phyloP scores from a whole-genome alignment of 2,329 filamentous ascomycete species.

The Mollisia scopiformis region DNA sequence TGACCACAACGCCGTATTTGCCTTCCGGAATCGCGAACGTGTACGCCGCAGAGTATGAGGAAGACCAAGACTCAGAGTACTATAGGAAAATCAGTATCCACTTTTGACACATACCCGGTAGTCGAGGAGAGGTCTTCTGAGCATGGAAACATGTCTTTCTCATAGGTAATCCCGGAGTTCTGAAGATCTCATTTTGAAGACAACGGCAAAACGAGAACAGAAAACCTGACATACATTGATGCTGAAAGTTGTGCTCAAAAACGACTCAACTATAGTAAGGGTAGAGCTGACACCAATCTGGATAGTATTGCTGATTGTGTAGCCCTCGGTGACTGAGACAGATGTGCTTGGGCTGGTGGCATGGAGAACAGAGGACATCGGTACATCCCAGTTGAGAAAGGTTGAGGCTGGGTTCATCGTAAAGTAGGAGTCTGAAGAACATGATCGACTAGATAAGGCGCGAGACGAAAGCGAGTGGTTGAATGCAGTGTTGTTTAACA shows the following conservation, averaged over 20 bases:
- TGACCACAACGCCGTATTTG: conserved; percentile 44
- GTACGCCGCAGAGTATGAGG: conserved; percentile 36
- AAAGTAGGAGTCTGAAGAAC: conserved; percentile 29
- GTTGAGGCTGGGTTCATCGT: conserved; percentile 28
- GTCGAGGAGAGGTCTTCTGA: too few species aligned
- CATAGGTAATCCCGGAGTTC: too few species aligned
- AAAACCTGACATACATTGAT: too few species aligned
- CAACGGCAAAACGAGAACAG: too few species aligned
- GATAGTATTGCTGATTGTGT: conserved; percentile 39
- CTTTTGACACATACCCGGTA: too few species aligned
- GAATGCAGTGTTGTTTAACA: conserved; percentile 1
- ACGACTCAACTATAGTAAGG: conserved; percentile 32
- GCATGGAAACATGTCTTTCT: too few species aligned
- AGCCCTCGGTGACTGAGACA: conserved; percentile 40
- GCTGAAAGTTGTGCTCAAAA: conserved; percentile 31
- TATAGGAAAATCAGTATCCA: too few species aligned
- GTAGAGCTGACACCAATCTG: conserved; percentile 26
- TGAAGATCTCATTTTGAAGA: too few species aligned
- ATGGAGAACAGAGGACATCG: conserved; percentile 40
- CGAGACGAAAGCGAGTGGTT: neutral
- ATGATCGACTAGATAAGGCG: neutral
- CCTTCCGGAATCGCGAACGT: conserved; percentile 38
- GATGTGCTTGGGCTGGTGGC: conserved; percentile 33
- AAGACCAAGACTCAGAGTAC: conserved; percentile 39
- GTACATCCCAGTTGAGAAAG: conserved; percentile 45